Conservation (phyloP, 164 flowering plant species). For the Umbellularia californica region DNA sequence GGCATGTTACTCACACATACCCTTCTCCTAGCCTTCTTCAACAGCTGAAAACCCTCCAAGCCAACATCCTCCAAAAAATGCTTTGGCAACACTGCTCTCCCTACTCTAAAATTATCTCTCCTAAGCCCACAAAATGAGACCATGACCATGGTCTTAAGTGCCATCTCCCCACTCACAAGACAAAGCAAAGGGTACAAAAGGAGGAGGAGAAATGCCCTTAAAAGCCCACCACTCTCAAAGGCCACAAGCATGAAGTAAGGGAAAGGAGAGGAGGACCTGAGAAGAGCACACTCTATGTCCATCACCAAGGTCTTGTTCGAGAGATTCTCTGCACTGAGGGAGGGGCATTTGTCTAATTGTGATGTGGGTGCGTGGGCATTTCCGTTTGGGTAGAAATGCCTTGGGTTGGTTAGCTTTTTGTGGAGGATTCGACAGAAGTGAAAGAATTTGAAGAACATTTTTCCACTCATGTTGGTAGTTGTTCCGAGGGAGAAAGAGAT, state of each 20-base stretch:
- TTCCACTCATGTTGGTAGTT: neutral
- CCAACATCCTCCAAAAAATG: conserved; percentile 53
- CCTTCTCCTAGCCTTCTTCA: conserved; percentile 26
- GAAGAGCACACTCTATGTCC: conserved; percentile 48
- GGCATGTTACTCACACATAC: conserved; percentile 51
- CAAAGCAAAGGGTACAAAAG: conserved; percentile 43
- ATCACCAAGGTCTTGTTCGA: conserved; percentile 34
- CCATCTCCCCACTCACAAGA: conserved; percentile 21
- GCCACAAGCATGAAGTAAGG: conserved; percentile 65
- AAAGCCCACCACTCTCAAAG: conserved; percentile 48
- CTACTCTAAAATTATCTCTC: conserved; percentile 27
- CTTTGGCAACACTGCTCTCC: conserved; percentile 60
- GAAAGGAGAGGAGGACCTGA: conserved; percentile 50
- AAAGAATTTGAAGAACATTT: conserved; percentile 11
- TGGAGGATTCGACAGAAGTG: conserved; percentile 17
- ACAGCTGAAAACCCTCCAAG: conserved; percentile 35
- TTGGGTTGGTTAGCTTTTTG: conserved; percentile 14
- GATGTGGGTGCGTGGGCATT: neutral
- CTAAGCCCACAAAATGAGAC: conserved; percentile 52
- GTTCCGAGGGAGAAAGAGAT: neutral
- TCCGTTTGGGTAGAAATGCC: neutral
- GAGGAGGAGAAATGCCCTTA: conserved; percentile 45
- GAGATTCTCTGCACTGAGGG: conserved; percentile 19
- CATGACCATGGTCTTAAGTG: conserved; percentile 48
- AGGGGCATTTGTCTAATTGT: conserved; percentile 20